Base-by-base conservation (phyloP, 1,284 basidiomycete species). In the Ceratorhiza oryzae-sativae region DNA sequence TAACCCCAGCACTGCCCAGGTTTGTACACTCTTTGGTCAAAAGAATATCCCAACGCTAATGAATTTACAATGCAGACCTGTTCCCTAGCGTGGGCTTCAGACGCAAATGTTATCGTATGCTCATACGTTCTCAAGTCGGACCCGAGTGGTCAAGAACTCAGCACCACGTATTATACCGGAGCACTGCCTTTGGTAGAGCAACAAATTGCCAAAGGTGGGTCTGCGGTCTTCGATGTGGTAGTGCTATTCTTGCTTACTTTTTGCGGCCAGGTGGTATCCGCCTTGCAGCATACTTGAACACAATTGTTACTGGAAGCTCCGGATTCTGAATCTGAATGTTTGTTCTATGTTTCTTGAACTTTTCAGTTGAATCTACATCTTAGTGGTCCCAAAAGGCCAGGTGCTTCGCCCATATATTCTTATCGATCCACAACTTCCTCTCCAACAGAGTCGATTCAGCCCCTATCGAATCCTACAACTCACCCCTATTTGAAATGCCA, bases 171-270 rank as follows among this genome's bases (percentile, higher is more conserved):
- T 45, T 74, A 73, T 39, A 59, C 59, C 9, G 67, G 58, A 5
- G 71, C 71, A 15, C 53, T 58, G 4, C 71, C 61, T 0, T 51
- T 75, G 46, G 68, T 74, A 25, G 73, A 74, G 30, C 42, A 51
- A 42, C 75, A 75, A 56, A 60, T 75, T 32, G 74, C 74, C n/a
- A 73, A 75, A 48, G 74, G 70, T 62, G 34, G 65, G 60, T 56
- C 34, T 42, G 18, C n/a, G 18, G 18, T 36, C 9, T n/a, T 30
- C 51, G 25, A 20, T 9, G 34, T 9, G 41, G 13, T 41, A 10
- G 1, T 18, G 9, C 0, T n/a, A 13, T 71, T n/a, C n/a, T 46
- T 12, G 59, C 23, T n/a, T 42, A 34, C 30, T 23, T 13, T 36
- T 51, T 36, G 8, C 15, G 30, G 20, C 5, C 45, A 65, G 72